Evolutionary conservation across 345 rosid species (phyloP), one percentile per base, ranked within the genome.

Genomic region (Eucalyptus polybractea): DNA sequence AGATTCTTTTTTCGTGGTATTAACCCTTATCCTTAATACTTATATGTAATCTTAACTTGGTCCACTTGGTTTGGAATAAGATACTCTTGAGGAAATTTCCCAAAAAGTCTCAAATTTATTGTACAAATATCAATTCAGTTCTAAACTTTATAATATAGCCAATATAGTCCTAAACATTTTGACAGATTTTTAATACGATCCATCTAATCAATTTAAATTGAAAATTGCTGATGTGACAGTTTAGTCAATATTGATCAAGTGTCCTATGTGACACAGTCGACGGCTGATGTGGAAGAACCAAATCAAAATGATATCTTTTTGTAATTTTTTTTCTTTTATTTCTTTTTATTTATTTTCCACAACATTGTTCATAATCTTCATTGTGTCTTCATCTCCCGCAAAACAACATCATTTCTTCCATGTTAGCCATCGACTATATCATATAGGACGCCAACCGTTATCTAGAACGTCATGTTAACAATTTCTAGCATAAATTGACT

Each of bases 391-490:
- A 65, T 65, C 76, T 65, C 76, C 21, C 6, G 0, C 33, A 14
- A n/a, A n/a, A 15, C 2, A 3, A n/a, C 2, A 4, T 65, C 76
- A n/a, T n/a, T 65, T 65, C 10, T 65, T 65, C 31, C 10, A 15
- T 4, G 17, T n/a, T n/a, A 31, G 40, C 76, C 37, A 65, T n/a
- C 11, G 1, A 5, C 22, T 12, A 27, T 62, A 13, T 62, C 69
- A 13, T 29, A 62, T 62, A 62, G 17, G 69, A 60, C 0, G 8
- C n/a, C 0, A 3, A 0, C 7, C 31, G 0, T 27, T n/a, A 7
- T 14, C 37, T 65, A 14, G 10, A n/a, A 8, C 76, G 2, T n/a
- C 40, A 65, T 13, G 31, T n/a, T 3, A n/a, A 14, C 2, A 8
- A 65, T 65, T 65, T n/a, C 10, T 31, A 4, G 3, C 5, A n/a